These are phyloP conservation scores for Botrytis aclada DNA, from an alignment of 2,329 filamentous ascomycete species.

Conservation along the genomic window DNA sequence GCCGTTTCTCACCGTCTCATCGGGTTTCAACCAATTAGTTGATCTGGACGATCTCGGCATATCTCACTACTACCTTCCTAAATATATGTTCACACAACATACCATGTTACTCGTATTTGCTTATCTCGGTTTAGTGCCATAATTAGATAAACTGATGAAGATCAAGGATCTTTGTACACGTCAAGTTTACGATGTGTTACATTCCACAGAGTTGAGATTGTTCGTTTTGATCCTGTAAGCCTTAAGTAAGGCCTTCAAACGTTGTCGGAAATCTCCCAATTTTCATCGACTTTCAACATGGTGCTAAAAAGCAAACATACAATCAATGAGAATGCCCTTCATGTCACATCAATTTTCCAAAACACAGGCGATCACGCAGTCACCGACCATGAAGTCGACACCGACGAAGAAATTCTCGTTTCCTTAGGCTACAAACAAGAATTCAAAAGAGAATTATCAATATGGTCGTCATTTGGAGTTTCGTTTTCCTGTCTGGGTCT, in stretches of 20 bases:
- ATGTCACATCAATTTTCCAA: constrained; percentile 21
- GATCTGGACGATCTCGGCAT: neutral
- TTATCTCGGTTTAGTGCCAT: neutral
- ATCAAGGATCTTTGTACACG: neutral
- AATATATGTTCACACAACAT: neutral
- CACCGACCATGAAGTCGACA: constrained; percentile 14
- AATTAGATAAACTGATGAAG: neutral
- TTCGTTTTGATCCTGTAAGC: fast-evolving
- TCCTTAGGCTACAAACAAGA: constrained; percentile 36
- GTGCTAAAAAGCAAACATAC: neutral
- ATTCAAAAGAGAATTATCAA: constrained; percentile 36
- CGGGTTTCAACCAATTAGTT: neutral
- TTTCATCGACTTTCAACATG: neutral
- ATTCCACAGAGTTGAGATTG: neutral
- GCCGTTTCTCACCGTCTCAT: neutral
- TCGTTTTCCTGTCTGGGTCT: constrained; percentile 41
- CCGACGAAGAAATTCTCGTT: constrained; percentile 25
- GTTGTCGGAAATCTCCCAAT: neutral
- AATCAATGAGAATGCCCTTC: constrained; percentile 16
- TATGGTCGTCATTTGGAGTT: constrained; percentile 38
- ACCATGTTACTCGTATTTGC: neutral
- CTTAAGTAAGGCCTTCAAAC: neutral
- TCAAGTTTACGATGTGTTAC: neutral
- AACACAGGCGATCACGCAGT: constrained; percentile 21
- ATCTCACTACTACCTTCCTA: neutral